These are phyloP conservation scores for Xylaria sp. DNA, from an alignment of 2,329 filamentous ascomycete species.

Conservation along the genomic window DNA sequence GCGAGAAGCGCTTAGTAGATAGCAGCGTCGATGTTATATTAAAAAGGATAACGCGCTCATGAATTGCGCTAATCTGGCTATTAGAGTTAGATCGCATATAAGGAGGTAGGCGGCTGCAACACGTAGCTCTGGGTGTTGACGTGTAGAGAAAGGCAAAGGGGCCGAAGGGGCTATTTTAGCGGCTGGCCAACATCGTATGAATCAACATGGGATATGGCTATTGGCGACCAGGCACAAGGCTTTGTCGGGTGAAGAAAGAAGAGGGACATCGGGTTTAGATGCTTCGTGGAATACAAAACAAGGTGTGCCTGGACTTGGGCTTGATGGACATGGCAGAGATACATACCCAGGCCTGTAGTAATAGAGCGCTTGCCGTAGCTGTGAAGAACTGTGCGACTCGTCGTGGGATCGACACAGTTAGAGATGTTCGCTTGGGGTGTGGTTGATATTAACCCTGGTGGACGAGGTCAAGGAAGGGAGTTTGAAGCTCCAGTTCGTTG, in stretches of 20 bases:
- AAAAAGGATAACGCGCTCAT: neutral
- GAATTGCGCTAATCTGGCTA: conserved; percentile 3
- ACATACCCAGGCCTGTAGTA: conserved; percentile 15
- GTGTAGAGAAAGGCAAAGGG: neutral
- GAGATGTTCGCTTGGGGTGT: conserved; percentile 12
- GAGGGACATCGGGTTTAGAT: conserved; percentile 22
- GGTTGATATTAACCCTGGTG: neutral
- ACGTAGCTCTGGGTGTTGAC: neutral
- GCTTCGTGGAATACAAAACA: neutral
- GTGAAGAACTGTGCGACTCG: neutral
- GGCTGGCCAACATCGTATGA: neutral
- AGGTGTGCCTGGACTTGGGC: neutral
- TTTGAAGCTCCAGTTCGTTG: neutral
- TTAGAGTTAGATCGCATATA: conserved; percentile 5
- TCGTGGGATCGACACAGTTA: neutral
- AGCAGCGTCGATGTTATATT: neutral
- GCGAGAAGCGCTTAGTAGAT: neutral
- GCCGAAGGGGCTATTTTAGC: neutral
- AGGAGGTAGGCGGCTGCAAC: neutral
- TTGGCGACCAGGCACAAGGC: neutral
- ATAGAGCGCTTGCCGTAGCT: conserved; percentile 1
- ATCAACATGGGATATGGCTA: neutral
- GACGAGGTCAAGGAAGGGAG: neutral
- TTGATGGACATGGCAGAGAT: neutral
- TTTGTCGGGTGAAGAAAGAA: neutral